Base-by-base conservation (phyloP, 1,139 yeast species). In the Taphrina confusa region DNA sequence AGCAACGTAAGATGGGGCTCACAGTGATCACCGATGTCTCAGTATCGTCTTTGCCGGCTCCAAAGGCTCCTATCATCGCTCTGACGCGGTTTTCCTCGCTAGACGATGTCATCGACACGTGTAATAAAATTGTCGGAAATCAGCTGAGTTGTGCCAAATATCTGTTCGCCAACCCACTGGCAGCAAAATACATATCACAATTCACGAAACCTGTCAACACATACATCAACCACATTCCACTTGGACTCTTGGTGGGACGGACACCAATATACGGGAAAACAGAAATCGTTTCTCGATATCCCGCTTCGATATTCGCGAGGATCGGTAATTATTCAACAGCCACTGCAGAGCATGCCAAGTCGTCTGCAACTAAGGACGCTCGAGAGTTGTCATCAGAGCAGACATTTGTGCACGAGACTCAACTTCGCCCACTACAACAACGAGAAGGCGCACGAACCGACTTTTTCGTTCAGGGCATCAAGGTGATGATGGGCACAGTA, bases 391-490 rank as follows among this genome's bases (percentile, higher is more conserved):
- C 25, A 12, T 8, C 23, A 8, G 25, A 18, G 12, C 45, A 39
- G n/a, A n/a, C 8, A 6, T 18, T 22, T 9, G 28, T 39, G 27
- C 9, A 8, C 2, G 25, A 20, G 23, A 18, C 27, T 12, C 45
- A 20, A 9, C 3, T 39, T n/a, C 25, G 27, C 12, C 45, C n/a
- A 1, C 4, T 22, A 6, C 8, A 39, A 8, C 45, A 39, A 27
- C 12, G 25, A 39, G 45, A 18, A 39, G 45, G 45, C 23, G 28
- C 25, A 39, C 20, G 45, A 4, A 18, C 28, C 6, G 45, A 39
- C 23, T 39, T 39, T 18, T 39, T 39, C 27, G 25, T 39, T 9
- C 45, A 39, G 20, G 45, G 45, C 5, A 39, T 39, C 14, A 39
- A 34, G 4, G 39, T 34, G 16, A 34, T 34, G 39, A 34, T 34